These are phyloP conservation scores for Sordariomycetes sp. DNA, from an alignment of 2,329 filamentous ascomycete genomes.

Conservation along the genomic window DNA sequence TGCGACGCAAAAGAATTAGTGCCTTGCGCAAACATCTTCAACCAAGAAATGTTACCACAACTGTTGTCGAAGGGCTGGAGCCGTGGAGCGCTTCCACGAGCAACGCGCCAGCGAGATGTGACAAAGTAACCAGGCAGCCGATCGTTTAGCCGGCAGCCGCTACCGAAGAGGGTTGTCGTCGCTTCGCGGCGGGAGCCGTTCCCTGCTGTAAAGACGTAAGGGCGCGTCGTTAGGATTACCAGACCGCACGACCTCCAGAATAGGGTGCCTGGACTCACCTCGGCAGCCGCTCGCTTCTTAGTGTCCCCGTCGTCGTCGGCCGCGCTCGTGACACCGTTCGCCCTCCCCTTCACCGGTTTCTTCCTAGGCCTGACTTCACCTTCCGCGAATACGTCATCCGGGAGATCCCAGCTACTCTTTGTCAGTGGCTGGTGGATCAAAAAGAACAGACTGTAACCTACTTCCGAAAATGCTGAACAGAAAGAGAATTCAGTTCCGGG, in stretches of 20 bases:
- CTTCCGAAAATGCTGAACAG: constrained; percentile 79
- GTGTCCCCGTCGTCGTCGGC: constrained; percentile 27
- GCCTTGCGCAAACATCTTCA: neutral
- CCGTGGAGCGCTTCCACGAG: neutral
- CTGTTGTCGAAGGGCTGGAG: neutral
- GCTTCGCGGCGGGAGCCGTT: constrained; percentile 10
- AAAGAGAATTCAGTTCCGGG: constrained; percentile 63
- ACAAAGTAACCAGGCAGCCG: neutral
- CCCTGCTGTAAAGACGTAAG: neutral
- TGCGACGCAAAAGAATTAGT: neutral
- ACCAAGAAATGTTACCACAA: neutral
- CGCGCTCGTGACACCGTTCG: constrained; percentile 5
- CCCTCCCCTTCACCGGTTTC: neutral
- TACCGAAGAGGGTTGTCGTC: constrained; percentile 29
- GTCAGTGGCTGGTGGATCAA: constrained; percentile 1
- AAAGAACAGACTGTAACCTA: constrained; percentile 33
- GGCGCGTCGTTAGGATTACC: neutral
- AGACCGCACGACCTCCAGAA: neutral
- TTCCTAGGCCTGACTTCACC: constrained; percentile 62
- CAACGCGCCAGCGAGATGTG: neutral
- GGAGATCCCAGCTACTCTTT: constrained; percentile 62
- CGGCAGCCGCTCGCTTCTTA: constrained; percentile 38
- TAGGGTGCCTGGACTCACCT: constrained; percentile 20
- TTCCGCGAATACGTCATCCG: constrained; percentile 76
- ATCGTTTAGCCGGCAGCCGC: constrained; percentile 23